Conservation (phyloP, 208 protist genomes). For the Leishmania lainsoni region DNA sequence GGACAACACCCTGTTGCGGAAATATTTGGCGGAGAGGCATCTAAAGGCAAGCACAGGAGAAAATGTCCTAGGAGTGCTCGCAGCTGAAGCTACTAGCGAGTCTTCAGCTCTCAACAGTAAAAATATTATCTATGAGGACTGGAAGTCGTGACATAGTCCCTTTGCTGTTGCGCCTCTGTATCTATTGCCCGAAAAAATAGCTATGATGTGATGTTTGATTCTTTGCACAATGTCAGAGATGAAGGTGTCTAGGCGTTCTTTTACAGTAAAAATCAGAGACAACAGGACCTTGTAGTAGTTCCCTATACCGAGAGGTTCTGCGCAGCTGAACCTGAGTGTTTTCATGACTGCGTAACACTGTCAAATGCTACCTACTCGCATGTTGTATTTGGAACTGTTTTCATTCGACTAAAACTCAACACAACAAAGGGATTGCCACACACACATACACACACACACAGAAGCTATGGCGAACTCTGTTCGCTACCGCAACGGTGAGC, state of each 20-base stretch:
- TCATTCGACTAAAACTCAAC: background rate
- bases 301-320: background rate
- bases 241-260: background rate
- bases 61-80: background rate
- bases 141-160: background rate
- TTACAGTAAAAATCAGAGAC: background rate
- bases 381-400: background rate
- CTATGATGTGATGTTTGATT: background rate
- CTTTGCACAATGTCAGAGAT: background rate
- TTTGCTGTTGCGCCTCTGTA: background rate
- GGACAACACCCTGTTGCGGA: background rate
- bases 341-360: background rate
- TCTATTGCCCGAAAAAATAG: background rate
- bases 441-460: background rate
- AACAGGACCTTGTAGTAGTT: background rate
- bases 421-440: background rate
- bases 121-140: conserved; percentile 21
- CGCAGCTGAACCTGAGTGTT: background rate
- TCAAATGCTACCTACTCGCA: background rate
- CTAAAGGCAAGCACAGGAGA: background rate
- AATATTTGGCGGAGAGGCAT: background rate
- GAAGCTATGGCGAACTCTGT: conserved; percentile 30
- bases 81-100: background rate
- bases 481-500: conserved; percentile 79
- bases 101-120: conserved; percentile 9